Evolutionary conservation across 768 basidiomycete species (phyloP).

Genomic region (Hygrocybe coccinea): DNA sequence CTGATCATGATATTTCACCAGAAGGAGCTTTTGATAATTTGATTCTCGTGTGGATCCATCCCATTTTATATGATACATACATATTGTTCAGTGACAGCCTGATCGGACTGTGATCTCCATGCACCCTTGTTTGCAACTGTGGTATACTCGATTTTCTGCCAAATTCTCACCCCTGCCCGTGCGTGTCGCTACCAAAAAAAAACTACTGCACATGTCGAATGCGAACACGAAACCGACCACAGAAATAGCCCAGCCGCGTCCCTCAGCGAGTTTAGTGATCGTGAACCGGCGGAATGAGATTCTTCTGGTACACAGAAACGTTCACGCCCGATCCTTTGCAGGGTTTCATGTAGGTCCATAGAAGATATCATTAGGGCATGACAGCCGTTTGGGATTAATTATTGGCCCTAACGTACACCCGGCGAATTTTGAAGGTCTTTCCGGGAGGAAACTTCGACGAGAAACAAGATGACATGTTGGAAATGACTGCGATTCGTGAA

Average conservation of each 20-base stretch:
- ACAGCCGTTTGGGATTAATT: not conserved
- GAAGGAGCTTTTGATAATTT: too few species aligned
- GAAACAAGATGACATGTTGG: slow-evolving; percentile 51
- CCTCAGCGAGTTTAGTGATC: slow-evolving; percentile 63
- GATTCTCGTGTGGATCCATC: too few species aligned
- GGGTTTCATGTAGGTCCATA: slow-evolving; percentile 54
- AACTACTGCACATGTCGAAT: slow-evolving; percentile 4
- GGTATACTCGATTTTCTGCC: too few species aligned
- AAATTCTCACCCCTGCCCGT: not conserved
- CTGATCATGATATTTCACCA: too few species aligned
- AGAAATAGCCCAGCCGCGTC: slow-evolving; percentile 39
- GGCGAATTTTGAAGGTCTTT: slow-evolving; percentile 49
- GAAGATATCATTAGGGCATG: not conserved
- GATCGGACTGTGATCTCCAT: too few species aligned
- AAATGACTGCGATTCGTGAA: slow-evolving; percentile 66
- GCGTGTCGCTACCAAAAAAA: not conserved
- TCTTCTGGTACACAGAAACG: slow-evolving; percentile 66
- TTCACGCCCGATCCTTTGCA: slow-evolving; percentile 56
- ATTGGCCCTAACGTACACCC: too few species aligned
- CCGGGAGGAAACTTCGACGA: slow-evolving; percentile 69
- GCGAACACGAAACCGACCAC: slow-evolving; percentile 1
- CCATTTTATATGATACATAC: too few species aligned
- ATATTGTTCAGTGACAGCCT: too few species aligned
- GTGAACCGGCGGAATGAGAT: slow-evolving; percentile 65
- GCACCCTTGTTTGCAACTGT: too few species aligned